Conservation (phyloP, 306 rosid species). For the Inga leiocalycina region DNA sequence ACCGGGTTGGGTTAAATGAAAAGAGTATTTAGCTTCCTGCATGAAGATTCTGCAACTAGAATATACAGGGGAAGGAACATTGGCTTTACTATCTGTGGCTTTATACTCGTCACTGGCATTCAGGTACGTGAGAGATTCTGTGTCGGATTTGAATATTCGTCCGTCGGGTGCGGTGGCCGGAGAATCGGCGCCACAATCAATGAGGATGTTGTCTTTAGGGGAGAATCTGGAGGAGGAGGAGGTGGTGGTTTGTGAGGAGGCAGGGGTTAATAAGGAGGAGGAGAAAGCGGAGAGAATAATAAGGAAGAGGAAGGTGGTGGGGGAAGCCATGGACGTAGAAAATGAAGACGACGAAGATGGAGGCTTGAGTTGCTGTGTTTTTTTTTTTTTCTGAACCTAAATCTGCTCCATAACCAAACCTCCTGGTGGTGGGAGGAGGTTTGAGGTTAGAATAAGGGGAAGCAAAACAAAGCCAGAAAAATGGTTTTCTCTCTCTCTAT, state of each 20-base stretch:
- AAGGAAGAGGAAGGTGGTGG: constrained; percentile 59
- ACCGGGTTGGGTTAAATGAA: constrained; percentile 56
- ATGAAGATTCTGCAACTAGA: constrained; percentile 64
- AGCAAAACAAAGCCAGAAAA: constrained; percentile 31
- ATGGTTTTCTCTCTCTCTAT: constrained; percentile 14
- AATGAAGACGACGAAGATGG: constrained; percentile 37
- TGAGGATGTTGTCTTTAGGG: constrained; percentile 73
- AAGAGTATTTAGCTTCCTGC: constrained; percentile 58
- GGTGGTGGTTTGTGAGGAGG: constrained; percentile 19
- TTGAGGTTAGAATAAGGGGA: constrained; percentile 37
- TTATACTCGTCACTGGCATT: constrained; percentile 60
- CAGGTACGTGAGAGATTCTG: constrained; percentile 51
- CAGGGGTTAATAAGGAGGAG: constrained; percentile 6
- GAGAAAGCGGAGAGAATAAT: constrained; percentile 37
- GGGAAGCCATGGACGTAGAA: constrained; percentile 55
- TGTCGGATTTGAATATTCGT: constrained; percentile 71
- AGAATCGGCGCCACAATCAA: constrained; percentile 73
- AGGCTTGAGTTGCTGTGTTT: neutral
- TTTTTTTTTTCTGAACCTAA: constrained; percentile 20
- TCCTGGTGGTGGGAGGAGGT: constrained; percentile 61
- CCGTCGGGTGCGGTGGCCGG: constrained; percentile 61
- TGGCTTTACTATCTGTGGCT: constrained; percentile 30
- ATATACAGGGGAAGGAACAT: constrained; percentile 52
- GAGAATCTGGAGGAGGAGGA: constrained; percentile 48
- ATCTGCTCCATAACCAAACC: constrained; percentile 62